Percentiles rank a stretch among this genome's conserved stretches.
These are phyloP conservation scores for Termitomyces titanicus DNA, from an alignment of 768 basidiomycete species.

Conservation along the genomic window DNA sequence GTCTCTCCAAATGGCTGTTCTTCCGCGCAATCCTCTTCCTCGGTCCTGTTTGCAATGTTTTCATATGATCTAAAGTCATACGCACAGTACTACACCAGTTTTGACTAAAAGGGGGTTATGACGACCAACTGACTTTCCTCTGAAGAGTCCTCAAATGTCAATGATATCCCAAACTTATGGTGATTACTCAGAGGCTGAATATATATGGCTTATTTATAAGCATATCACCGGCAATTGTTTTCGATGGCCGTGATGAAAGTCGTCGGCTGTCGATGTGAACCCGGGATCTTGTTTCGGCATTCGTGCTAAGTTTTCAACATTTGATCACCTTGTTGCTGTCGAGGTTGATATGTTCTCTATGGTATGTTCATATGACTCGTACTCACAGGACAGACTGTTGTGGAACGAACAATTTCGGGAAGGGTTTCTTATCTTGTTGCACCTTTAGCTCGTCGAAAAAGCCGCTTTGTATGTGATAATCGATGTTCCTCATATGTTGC, in stretches of 20 bases:
- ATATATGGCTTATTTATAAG: neutral
- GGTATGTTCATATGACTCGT: neutral
- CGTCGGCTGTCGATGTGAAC: neutral
- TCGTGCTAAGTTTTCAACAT: neutral
- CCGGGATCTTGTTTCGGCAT: neutral
- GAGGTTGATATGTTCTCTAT: neutral
- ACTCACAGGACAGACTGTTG: neutral
- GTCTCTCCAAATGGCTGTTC: neutral
- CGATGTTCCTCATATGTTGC: too few species aligned
- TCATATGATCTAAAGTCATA: neutral
- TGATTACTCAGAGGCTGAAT: constrained; percentile 6
- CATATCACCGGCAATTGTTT: neutral
- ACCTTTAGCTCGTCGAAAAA: too few species aligned
- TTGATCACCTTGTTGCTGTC: neutral
- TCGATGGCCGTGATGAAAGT: neutral
- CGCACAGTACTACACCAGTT: neutral
- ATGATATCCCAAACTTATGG: neutral
- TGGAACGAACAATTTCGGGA: neutral
- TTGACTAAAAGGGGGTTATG: neutral
- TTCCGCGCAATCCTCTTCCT: neutral
- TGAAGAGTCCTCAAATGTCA: neutral
- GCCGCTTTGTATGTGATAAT: neutral
- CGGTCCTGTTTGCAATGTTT: neutral
- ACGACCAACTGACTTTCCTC: neutral
- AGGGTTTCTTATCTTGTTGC: too few species aligned